phyloP scores from a whole-genome alignment of 345 rosid species.

The Citrus trifoliata region DNA sequence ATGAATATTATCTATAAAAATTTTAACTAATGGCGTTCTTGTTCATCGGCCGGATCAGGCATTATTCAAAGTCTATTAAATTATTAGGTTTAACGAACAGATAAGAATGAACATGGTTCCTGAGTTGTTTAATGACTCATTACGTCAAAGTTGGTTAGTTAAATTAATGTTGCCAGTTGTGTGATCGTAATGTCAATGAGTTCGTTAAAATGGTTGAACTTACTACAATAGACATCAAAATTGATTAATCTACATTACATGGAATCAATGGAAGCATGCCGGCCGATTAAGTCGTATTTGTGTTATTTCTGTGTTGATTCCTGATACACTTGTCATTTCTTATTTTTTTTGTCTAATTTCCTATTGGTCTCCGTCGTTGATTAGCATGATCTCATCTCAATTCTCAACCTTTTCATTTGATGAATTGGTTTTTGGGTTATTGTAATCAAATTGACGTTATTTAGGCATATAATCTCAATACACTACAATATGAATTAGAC shows the following conservation, averaged over 20 bases:
- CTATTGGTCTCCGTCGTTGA: no score
- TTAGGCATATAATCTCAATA: no score
- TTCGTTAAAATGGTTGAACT: conserved; percentile 1
- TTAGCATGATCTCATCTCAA: not conserved
- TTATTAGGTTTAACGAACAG: not conserved
- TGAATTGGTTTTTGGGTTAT: no score
- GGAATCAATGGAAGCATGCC: not conserved
- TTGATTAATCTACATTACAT: not conserved
- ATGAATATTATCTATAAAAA: not conserved
- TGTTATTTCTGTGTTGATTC: not conserved
- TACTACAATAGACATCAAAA: not conserved
- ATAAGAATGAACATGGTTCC: not conserved
- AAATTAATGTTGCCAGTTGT: not conserved
- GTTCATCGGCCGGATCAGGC: no score
- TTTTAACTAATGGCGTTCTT: no score
- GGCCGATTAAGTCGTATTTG: not conserved
- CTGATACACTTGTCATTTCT: not conserved
- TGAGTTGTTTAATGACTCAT: not conserved
- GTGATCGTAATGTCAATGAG: not conserved
- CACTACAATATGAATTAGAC: no score
- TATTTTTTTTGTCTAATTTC: no score
- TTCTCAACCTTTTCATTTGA: no score
- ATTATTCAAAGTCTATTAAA: not conserved
- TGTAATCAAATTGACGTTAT: no score
- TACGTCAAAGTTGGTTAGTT: not conserved